Evolutionary conservation across 2,329 filamentous ascomycete genomes (phyloP).

Genomic region (Endocalyx cinctus): DNA sequence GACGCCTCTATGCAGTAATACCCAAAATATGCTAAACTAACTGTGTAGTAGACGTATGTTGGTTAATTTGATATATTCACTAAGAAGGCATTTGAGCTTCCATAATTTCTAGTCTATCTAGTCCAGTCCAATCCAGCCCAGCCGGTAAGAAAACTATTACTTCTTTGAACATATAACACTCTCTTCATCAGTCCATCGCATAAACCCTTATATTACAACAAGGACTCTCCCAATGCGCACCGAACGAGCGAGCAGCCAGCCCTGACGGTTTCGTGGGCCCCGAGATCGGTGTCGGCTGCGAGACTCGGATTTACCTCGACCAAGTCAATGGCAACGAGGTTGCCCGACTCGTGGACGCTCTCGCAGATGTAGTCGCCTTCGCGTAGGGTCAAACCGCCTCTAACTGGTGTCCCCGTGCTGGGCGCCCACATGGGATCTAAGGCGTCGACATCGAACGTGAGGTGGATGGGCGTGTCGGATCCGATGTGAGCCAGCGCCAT

Average conservation of each 20-base stretch:
- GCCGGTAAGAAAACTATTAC: no score
- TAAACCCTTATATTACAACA: no score
- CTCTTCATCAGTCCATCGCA: no score
- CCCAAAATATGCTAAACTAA: no score
- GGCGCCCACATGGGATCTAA: conserved; percentile 95
- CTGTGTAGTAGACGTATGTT: no score
- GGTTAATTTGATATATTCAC: no score
- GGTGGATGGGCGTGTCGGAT: conserved; percentile 88
- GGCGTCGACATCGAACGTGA: conserved; percentile 96
- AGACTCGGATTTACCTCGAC: conserved; percentile 78
- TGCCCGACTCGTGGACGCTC: conserved; percentile 74
- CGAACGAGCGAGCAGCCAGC: conserved; percentile 88
- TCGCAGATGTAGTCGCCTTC: conserved; percentile 98
- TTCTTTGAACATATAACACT: no score
- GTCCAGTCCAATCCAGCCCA: no score
- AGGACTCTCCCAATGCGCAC: conserved; percentile 85
- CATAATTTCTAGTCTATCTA: no score
- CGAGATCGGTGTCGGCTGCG: conserved; percentile 53
- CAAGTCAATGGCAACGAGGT: conserved; percentile 72
- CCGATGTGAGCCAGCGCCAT: conserved; percentile 98
- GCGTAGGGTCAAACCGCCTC: conserved; percentile 85
- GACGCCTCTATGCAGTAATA: no score
- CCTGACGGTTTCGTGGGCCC: conserved; percentile 79
- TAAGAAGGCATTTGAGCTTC: no score
- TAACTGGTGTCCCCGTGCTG: conserved; percentile 89